Percentiles rank a stretch among this genome's conserved stretches.
Conservation (phyloP, 805 yeast genomes). For the Barnettozyma siamensis region DNA sequence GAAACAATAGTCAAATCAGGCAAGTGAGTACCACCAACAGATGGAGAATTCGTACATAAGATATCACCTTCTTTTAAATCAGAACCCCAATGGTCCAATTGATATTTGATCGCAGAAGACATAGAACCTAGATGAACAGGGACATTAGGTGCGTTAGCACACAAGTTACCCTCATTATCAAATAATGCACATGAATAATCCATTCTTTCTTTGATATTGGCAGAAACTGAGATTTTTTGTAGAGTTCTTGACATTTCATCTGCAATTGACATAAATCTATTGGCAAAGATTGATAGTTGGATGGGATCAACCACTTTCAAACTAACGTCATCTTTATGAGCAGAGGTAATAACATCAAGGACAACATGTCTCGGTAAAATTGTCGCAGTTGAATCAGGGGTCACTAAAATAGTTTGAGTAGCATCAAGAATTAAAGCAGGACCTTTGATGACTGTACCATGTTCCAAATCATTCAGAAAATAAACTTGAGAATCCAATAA, state of each 20-base stretch:
- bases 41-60: conserved; percentile 37
- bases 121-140: conserved; percentile 46
- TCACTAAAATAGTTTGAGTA: conserved; percentile 36
- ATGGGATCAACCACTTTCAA: conserved; percentile 42
- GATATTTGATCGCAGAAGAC: conserved; percentile 37
- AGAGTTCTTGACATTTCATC: conserved; percentile 43
- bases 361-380: conserved; percentile 33
- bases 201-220: conserved; percentile 43
- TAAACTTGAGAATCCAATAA: conserved; percentile 27
- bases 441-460: conserved; percentile 30
- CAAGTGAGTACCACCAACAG: conserved; percentile 41
- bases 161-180: conserved; percentile 37
- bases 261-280: conserved; percentile 47
- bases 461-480: conserved; percentile 25
- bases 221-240: conserved; percentile 38
- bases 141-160: conserved; percentile 43
- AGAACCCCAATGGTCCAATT: conserved; percentile 33
- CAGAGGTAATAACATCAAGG: conserved; percentile 25
- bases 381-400: conserved; percentile 32
- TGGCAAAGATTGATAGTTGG: conserved; percentile 38
- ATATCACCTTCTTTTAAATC: conserved; percentile 38
- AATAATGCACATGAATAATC: conserved; percentile 45
- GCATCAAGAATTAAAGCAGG: conserved; percentile 34
- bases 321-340: conserved; percentile 33
- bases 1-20: conserved; percentile 53